Percentiles rank a stretch among this genome's conserved stretches.
Evolutionary conservation across 306 rosid genomes (phyloP).

Genomic region (Lotus japonicus): DNA sequence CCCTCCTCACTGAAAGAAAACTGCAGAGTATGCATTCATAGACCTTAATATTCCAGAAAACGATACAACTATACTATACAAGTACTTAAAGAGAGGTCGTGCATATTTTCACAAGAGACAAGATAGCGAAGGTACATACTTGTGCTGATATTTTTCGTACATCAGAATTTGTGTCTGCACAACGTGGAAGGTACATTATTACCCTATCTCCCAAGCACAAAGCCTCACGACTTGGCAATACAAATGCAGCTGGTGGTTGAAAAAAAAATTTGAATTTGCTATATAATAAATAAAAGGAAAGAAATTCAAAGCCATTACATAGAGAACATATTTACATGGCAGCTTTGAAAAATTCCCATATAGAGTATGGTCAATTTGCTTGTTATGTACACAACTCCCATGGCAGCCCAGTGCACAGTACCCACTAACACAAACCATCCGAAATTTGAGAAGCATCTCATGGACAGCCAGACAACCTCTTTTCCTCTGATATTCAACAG

Average conservation of each 20-base stretch:
- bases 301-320: neutral
- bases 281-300: neutral
- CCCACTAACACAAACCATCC: slow-evolving; percentile 73
- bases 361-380: slow-evolving; percentile 64
- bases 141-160: slow-evolving; percentile 91
- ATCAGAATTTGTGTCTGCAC: slow-evolving; percentile 88
- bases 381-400: slow-evolving; percentile 78
- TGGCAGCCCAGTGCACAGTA: slow-evolving; percentile 83
- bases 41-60: neutral
- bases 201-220: slow-evolving; percentile 89
- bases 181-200: slow-evolving; percentile 85
- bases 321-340: slow-evolving; percentile 65
- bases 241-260: slow-evolving; percentile 66
- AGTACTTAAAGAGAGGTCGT: slow-evolving; percentile 4
- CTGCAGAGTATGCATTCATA: slow-evolving; percentile 3
- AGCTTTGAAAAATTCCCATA: slow-evolving; percentile 73
- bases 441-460: slow-evolving; percentile 95
- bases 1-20: slow-evolving; percentile 10
- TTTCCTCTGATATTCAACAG: slow-evolving; percentile 81
- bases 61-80: neutral
- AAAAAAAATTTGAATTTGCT: neutral
- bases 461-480: slow-evolving; percentile 92
- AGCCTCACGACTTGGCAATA: slow-evolving; percentile 90
- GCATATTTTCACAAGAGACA: neutral
- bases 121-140: slow-evolving; percentile 32